phyloP scores from a whole-genome alignment of 2,329 filamentous ascomycete species.

The Fusarium sp. region DNA sequence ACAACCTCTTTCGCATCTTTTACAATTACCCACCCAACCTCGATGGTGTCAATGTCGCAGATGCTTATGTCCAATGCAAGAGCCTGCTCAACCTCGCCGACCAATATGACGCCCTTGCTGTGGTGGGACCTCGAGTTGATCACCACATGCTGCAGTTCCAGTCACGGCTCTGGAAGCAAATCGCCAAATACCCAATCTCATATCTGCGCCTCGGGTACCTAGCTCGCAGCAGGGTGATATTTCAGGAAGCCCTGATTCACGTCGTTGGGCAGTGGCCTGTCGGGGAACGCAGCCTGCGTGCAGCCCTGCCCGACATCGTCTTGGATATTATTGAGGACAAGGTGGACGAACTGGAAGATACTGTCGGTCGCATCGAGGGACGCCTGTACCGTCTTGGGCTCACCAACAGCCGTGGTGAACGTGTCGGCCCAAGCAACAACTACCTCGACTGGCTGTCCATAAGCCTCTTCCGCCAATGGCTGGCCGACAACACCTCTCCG shows the following conservation, averaged over 20 bases:
- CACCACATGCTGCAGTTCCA: conserved; percentile 95
- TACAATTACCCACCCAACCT: conserved; percentile 90
- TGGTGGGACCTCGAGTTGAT: conserved; percentile 90
- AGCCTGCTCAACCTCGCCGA: conserved; percentile 89
- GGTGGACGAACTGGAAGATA: conserved; percentile 89
- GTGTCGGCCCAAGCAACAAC: conserved; percentile 80
- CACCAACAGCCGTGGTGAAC: conserved; percentile 82
- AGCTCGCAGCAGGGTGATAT: conserved; percentile 84
- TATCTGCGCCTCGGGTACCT: conserved; percentile 92
- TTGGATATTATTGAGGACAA: conserved; percentile 95
- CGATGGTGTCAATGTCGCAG: conserved; percentile 88
- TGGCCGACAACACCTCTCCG: conserved; percentile 88
- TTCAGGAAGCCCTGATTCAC: conserved; percentile 89
- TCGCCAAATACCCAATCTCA: conserved; percentile 93
- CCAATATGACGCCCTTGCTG: conserved; percentile 89
- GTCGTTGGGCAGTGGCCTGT: conserved; percentile 95
- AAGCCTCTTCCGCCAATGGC: conserved; percentile 90
- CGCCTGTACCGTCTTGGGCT: conserved; percentile 85
- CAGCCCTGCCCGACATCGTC: conserved; percentile 78
- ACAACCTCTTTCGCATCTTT: conserved; percentile 94
- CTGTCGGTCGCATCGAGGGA: conserved; percentile 81
- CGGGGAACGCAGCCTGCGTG: conserved; percentile 80
- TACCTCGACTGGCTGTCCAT: conserved; percentile 93
- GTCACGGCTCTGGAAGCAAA: conserved; percentile 91
- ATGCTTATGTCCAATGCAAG: conserved; percentile 95